Base-by-base conservation (phyloP, 805 yeast species). In the Ogataea thermomethanolica region DNA sequence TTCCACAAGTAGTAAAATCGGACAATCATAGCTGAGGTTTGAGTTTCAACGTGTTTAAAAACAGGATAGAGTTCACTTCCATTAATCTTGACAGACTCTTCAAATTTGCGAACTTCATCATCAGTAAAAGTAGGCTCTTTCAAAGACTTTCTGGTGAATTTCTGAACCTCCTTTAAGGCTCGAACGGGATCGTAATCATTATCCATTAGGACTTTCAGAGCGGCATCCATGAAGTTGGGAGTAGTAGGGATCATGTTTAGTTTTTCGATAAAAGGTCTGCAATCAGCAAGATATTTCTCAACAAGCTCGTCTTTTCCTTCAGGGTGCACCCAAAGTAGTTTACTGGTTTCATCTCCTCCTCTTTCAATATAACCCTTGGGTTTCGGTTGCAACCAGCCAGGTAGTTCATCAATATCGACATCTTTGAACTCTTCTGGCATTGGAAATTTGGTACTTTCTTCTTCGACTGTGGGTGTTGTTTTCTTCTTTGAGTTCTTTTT, bases 1-100 rank as follows among this genome's bases (percentile, higher is more conserved):
- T 90, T 90, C 98, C 98, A 91, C 38, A 87, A 65, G 54, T 91
- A 91, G 55, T 88, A 91, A 58, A 73, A 89, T 42, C 97, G 65
- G 1, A 91, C 98, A 47, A 89, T 70, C 81, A 82, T 85, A 0
- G 90, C 75, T 40, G 79, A 66, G 0, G 88, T 67, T 51, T 85
- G 95, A 0, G 89, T 73, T 23, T 73, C 74, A n/a, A 91, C 93
- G 41, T 73, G 76, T 55, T 79, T 75, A 48, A 57, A 76, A 0
- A 87, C 90, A 0, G 83, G 87, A 56, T 78, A 79, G 22, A 93
- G 64, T 51, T 90, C 95, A 54, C 85, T 79, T 5, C 96, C 96
- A 55, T 74, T 73, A 40, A 75, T 71, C 25, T 67, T 67, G 8
- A 91, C 85, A 2, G 84, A 95, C 10, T 73, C 76, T 55, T 89